Percentiles rank a stretch among this genome's conserved stretches.
Conservation (phyloP, 768 basidiomycete species). For the Melanogaster broomeanus region DNA sequence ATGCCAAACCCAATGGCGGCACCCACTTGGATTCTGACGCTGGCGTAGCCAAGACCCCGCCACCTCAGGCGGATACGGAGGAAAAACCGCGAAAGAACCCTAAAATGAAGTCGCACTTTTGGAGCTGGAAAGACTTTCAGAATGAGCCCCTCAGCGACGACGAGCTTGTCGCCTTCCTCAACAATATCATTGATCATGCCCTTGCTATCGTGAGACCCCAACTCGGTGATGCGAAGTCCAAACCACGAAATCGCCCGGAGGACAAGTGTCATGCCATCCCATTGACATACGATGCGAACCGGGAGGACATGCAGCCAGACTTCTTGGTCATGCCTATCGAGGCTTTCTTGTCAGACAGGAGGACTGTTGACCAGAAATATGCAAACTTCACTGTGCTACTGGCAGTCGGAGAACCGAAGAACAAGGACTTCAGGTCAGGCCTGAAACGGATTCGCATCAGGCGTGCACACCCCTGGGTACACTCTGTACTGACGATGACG, state of each 20-base stretch:
- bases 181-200: too few species aligned
- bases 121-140: slow-evolving; percentile 5
- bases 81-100: not conserved
- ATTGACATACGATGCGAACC: slow-evolving; percentile 7
- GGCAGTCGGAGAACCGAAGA: slow-evolving; percentile 10
- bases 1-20: not conserved
- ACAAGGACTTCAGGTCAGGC: not conserved
- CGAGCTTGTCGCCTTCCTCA: slow-evolving; percentile 6
- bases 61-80: not conserved
- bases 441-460: slow-evolving; percentile 6
- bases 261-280: too few species aligned
- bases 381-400: slow-evolving; percentile 7
- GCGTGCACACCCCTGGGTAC: slow-evolving; percentile 7
- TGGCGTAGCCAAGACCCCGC: not conserved
- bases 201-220: too few species aligned
- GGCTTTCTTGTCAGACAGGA: slow-evolving; percentile 4
- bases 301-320: slow-evolving; percentile 1
- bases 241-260: too few species aligned
- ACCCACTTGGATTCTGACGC: not conserved
- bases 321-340: slow-evolving; percentile 14
- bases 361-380: slow-evolving; percentile 3
- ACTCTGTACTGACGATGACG: slow-evolving; percentile 4
- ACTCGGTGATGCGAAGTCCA: too few species aligned
- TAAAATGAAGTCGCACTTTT: slow-evolving; percentile 1
- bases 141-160: slow-evolving; percentile 1